Conservation (phyloP, 257 asterid species). For the Plantago major region DNA sequence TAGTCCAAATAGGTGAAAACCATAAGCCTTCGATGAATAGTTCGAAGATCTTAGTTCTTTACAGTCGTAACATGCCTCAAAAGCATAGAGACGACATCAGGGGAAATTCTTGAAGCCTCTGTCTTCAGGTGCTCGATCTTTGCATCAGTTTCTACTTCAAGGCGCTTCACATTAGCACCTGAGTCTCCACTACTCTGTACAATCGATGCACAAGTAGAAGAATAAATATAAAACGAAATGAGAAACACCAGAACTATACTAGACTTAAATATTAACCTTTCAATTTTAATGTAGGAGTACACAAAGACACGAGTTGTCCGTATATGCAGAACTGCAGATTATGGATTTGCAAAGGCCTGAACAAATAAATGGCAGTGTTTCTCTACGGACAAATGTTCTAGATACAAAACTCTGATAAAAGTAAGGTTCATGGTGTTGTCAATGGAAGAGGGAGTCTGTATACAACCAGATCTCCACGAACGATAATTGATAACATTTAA, state of each 20-base stretch:
- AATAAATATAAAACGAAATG: too few species aligned
- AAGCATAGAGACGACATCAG: conserved; percentile 79
- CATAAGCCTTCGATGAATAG: neutral
- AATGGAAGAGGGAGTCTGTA: too few species aligned
- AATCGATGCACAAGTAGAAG: neutral
- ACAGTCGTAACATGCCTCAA: conserved; percentile 83
- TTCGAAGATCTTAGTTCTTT: conserved; percentile 42
- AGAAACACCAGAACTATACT: neutral
- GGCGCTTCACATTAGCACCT: conserved; percentile 17
- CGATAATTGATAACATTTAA: too few species aligned
- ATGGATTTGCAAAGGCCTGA: too few species aligned
- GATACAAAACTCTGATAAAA: too few species aligned
- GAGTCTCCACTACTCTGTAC: conserved; percentile 13
- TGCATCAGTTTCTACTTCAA: conserved; percentile 5
- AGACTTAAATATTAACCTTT: neutral
- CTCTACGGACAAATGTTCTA: too few species aligned
- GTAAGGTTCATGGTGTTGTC: too few species aligned
- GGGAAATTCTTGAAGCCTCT: conserved; percentile 68
- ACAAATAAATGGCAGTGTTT: too few species aligned
- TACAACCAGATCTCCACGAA: too few species aligned
- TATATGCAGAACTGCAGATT: too few species aligned
- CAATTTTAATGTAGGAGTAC: too few species aligned
- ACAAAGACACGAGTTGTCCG: too few species aligned
- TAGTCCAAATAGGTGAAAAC: neutral
- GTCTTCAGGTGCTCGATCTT: conserved; percentile 8